Conservation (phyloP, 805 yeast species). For the Myxozyma monticola region DNA sequence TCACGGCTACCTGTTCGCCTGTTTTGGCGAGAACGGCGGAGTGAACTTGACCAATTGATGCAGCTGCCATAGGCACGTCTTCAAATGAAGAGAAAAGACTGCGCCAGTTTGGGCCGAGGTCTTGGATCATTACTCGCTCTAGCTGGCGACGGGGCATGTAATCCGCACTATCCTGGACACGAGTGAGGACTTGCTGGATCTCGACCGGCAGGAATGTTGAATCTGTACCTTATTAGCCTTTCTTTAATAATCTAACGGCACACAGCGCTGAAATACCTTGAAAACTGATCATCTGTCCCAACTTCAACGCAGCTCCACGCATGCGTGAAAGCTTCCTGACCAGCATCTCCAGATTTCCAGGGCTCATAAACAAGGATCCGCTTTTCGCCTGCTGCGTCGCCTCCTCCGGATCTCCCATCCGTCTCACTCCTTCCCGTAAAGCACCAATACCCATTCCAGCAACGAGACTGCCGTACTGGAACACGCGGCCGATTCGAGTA, state of each 20-base stretch:
- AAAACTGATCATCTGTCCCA: constrained; percentile 96
- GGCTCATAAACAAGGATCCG: constrained; percentile 67
- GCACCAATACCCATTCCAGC: constrained; percentile 88
- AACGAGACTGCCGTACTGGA: constrained; percentile 90
- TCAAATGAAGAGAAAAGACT: constrained; percentile 69
- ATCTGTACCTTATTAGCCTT: constrained; percentile 6
- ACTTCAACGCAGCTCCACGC: constrained; percentile 98
- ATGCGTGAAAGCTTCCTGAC: constrained; percentile 85
- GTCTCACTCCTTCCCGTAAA: constrained; percentile 71
- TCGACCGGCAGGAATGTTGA: constrained; percentile 58
- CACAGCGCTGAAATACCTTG: constrained; percentile 46
- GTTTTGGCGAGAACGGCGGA: constrained; percentile 52
- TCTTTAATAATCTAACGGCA: too few relatives aligned
- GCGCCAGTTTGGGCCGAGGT: constrained; percentile 82
- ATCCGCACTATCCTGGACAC: constrained; percentile 92
- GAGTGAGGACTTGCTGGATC: constrained; percentile 71
- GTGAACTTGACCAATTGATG: constrained; percentile 97
- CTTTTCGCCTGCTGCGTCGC: constrained; percentile 29
- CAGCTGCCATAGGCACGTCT: constrained; percentile 92
- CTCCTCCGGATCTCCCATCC: constrained; percentile 48
- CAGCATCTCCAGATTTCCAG: constrained; percentile 81
- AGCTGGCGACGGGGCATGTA: constrained; percentile 95
- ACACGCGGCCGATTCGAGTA: constrained; percentile 80
- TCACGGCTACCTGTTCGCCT: constrained; percentile 67
- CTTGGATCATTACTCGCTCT: constrained; percentile 66